phyloP scores from a whole-genome alignment of 192 early-diverging fungal species.

The Coemansia sp. region DNA sequence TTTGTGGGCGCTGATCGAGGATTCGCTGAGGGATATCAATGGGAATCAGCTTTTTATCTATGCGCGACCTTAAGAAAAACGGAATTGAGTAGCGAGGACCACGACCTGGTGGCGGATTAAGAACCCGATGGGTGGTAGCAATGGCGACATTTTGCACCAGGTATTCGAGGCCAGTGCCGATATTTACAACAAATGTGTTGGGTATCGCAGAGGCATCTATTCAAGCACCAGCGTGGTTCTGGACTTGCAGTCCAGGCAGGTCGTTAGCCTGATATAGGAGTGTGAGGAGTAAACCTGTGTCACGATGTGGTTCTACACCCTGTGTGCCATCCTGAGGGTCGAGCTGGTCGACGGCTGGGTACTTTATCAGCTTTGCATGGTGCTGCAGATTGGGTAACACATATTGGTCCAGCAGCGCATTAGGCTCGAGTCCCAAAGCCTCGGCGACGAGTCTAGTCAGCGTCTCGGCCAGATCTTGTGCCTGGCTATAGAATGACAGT shows the following conservation, averaged over 20 bases:
- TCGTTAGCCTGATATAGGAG: slow-evolving; percentile 58
- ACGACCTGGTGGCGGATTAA: slow-evolving; percentile 50
- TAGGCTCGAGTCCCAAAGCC: slow-evolving; percentile 39
- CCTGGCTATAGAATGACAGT: slow-evolving; percentile 39
- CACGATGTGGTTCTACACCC: slow-evolving; percentile 58
- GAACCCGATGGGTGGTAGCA: slow-evolving; percentile 61
- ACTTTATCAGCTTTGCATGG: slow-evolving; percentile 28
- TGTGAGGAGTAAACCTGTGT: slow-evolving; percentile 44
- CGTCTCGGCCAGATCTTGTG: slow-evolving; percentile 43
- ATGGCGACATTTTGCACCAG: slow-evolving; percentile 52
- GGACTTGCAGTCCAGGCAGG: slow-evolving; percentile 65
- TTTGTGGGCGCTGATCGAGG: slow-evolving; percentile 3
- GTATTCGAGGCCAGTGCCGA: slow-evolving; percentile 63
- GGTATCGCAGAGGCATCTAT: slow-evolving; percentile 60
- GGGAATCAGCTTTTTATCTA: slow-evolving; percentile 41
- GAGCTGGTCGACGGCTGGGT: slow-evolving; percentile 27
- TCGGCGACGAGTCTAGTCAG: slow-evolving; percentile 54
- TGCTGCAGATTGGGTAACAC: slow-evolving; percentile 20
- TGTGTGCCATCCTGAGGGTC: slow-evolving; percentile 15
- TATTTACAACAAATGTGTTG: slow-evolving; percentile 64
- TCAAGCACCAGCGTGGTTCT: slow-evolving; percentile 60
- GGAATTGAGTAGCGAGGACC: slow-evolving; percentile 60
- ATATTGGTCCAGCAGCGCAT: slow-evolving; percentile 28
- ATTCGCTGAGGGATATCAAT: slow-evolving; percentile 28
- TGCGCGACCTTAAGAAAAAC: slow-evolving; percentile 55